phyloP scores from a whole-genome alignment of 179 eudicot genomes.

The Beta corolliflora region DNA sequence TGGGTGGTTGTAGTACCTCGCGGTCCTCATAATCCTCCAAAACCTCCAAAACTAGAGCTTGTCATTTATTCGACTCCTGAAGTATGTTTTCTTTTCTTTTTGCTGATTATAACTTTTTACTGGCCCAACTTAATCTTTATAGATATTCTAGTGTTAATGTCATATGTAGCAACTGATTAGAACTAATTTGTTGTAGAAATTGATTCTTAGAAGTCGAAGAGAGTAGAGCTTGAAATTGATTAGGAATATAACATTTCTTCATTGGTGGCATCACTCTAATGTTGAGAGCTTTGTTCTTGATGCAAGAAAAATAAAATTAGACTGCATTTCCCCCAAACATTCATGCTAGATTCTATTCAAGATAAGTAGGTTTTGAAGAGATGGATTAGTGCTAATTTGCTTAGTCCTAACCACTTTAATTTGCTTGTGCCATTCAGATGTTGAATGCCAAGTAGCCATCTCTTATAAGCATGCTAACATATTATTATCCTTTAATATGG shows the following conservation, averaged over 20 bases:
- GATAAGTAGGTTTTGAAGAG: background rate
- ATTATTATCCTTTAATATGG: background rate
- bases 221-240: too few species aligned
- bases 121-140: background rate
- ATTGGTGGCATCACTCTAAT: background rate
- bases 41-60: conserved; percentile 69
- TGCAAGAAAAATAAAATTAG: background rate
- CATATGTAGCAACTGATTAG: too few species aligned
- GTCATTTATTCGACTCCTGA: conserved; percentile 62
- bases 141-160: too few species aligned
- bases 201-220: too few species aligned
- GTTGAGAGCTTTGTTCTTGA: too few species aligned
- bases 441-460: background rate
- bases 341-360: background rate
- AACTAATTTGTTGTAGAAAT: too few species aligned
- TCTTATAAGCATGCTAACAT: background rate
- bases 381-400: background rate
- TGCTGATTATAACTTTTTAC: background rate
- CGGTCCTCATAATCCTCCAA: conserved; percentile 54
- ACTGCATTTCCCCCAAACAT: background rate
- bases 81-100: conserved; percentile 38
- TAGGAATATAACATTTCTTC: background rate
- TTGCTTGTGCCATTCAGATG: background rate
- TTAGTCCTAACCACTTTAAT: background rate
- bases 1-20: conserved; percentile 79